These are phyloP conservation scores for Spathaspora passalidarum DNA, from an alignment of 805 yeast genomes.

Conservation along the genomic window DNA sequence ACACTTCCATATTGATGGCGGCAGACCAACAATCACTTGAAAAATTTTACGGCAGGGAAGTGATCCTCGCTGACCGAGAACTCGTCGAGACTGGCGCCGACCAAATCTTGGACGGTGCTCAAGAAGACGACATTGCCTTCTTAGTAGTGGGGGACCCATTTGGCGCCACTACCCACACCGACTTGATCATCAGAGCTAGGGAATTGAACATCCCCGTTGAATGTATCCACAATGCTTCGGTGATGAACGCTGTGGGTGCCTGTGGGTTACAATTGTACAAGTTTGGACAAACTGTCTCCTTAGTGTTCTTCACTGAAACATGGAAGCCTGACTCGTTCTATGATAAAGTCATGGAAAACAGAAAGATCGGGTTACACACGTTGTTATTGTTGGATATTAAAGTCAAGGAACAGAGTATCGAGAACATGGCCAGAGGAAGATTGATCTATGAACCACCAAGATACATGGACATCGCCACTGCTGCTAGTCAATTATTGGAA, in stretches of 20 bases:
- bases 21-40: conserved; percentile 76
- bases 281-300: conserved; percentile 95
- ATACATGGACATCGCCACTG: conserved; percentile 88
- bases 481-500: conserved; percentile 84
- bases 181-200: conserved; percentile 86
- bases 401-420: conserved; percentile 94
- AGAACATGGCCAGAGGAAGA: conserved; percentile 90
- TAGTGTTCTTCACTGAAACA: conserved; percentile 89
- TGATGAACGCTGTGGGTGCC: conserved; percentile 98
- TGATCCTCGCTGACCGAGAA: conserved; percentile 90
- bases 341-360: conserved; percentile 81
- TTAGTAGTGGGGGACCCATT: conserved; percentile 96
- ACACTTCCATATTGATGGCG: conserved; percentile 93
- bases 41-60: conserved; percentile 78
- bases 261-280: conserved; percentile 94
- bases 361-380: conserved; percentile 89
- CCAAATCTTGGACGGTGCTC: conserved; percentile 71
- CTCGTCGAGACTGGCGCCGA: conserved; percentile 90
- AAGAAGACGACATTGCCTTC: conserved; percentile 83
- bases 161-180: conserved; percentile 98
- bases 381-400: conserved; percentile 85
- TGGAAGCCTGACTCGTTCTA: conserved; percentile 98
- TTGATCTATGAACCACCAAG: conserved; percentile 94
- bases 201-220: conserved; percentile 77
- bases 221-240: conserved; percentile 90